These are phyloP conservation scores for Noccaea caerulescens DNA, from an alignment of 345 rosid species.

Conservation along the genomic window DNA sequence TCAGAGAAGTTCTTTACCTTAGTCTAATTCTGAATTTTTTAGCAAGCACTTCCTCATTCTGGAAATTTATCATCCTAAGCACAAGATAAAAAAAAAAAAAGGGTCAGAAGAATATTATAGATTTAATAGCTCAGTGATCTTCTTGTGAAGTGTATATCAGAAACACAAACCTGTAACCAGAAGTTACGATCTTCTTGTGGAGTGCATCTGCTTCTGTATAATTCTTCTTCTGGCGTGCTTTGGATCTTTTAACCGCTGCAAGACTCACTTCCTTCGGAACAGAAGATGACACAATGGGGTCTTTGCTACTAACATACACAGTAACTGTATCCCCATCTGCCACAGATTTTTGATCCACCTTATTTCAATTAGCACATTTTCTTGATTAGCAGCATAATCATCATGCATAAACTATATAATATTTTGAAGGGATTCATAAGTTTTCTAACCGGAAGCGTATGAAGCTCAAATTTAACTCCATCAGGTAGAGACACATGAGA, in stretches of 20 bases:
- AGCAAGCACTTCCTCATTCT: slow-evolving; percentile 68
- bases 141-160: background rate
- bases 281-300: slow-evolving; percentile 62
- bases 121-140: background rate
- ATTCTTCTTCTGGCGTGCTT: slow-evolving; percentile 66
- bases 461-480: slow-evolving; percentile 62
- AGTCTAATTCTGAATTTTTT: slow-evolving; percentile 73
- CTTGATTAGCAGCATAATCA: slow-evolving; percentile 22
- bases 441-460: slow-evolving; percentile 69
- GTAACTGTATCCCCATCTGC: slow-evolving; percentile 83
- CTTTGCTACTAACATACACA: slow-evolving; percentile 65
- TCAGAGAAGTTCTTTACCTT: slow-evolving; percentile 50
- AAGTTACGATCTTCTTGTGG: slow-evolving; percentile 58
- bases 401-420: background rate
- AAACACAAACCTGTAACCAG: slow-evolving; percentile 72
- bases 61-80: slow-evolving; percentile 37
- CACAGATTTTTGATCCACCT: slow-evolving; percentile 80
- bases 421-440: background rate
- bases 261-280: slow-evolving; percentile 63
- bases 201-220: slow-evolving; percentile 68
- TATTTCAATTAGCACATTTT: slow-evolving; percentile 40
- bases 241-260: slow-evolving; percentile 60
- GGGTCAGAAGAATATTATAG: background rate
- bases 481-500: slow-evolving; percentile 54
- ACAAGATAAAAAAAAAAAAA: slow-evolving; percentile 7